Percentiles rank a stretch among this genome's conserved stretches.
Evolutionary conservation across 2,329 filamentous ascomycete species (phyloP).

Genomic region (Fusarium sp.): DNA sequence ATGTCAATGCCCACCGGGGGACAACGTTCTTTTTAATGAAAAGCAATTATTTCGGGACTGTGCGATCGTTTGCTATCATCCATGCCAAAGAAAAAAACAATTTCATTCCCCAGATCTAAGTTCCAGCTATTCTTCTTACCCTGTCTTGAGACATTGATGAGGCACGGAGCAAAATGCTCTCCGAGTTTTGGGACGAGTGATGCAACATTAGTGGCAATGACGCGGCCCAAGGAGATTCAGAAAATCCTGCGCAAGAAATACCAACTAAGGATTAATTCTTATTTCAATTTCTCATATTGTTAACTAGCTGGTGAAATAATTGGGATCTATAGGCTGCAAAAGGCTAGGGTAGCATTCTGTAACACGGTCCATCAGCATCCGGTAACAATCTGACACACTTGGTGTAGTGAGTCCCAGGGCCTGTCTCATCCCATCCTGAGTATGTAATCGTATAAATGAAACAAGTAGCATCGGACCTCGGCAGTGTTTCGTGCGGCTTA

Average conservation of each 20-base stretch:
- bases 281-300: too few species aligned
- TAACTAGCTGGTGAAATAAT: not conserved
- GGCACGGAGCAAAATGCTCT: not conserved
- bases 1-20: not conserved
- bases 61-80: not conserved
- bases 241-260: not conserved
- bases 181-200: not conserved
- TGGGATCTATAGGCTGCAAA: rapidly evolving
- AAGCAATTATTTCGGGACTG: not conserved
- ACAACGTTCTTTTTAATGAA: not conserved
- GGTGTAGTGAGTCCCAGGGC: slow-evolving; percentile 1
- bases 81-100: too few species aligned
- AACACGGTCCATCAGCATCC: slow-evolving; percentile 6
- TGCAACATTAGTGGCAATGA: not conserved
- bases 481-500: not conserved
- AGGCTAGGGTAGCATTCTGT: not conserved
- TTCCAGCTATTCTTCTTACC: not conserved
- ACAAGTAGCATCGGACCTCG: slow-evolving; percentile 3
- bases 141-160: not conserved
- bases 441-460: slow-evolving; percentile 12
- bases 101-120: not conserved
- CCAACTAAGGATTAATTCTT: not conserved
- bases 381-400: slow-evolving; percentile 7
- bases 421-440: not conserved
- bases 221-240: not conserved